A percentile compares a stretch with the other conserved stretches of the same genome.
Evolutionary conservation across 2,329 filamentous ascomycete genomes (phyloP).

Genomic region (Colletotrichum sojae): DNA sequence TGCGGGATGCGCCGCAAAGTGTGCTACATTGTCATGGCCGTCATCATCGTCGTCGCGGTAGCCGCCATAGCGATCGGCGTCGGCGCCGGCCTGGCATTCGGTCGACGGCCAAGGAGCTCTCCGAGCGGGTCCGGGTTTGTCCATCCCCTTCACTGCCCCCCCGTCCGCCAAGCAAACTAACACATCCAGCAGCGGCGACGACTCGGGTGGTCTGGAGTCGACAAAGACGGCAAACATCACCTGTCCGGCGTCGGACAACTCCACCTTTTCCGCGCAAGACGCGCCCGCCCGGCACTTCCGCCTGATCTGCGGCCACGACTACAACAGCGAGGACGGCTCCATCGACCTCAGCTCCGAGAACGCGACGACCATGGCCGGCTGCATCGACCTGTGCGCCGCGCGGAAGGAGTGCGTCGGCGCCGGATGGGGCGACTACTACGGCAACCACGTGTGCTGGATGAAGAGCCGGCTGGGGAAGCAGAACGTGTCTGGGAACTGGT

Average conservation of each 20-base stretch:
- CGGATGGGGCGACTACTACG: constrained; percentile 43
- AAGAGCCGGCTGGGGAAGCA: constrained; percentile 42
- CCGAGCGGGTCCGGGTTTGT: constrained; percentile 25
- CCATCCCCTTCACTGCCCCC: too few species aligned
- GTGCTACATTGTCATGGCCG: constrained; percentile 44
- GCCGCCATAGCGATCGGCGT: constrained; percentile 44
- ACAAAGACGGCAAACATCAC: constrained; percentile 35
- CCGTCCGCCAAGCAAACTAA: neutral
- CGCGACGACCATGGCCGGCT: constrained; percentile 41
- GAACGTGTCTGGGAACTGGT: constrained; percentile 32
- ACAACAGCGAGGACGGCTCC: constrained; percentile 39
- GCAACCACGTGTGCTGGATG: constrained; percentile 43
- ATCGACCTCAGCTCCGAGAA: constrained; percentile 36
- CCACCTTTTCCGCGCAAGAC: constrained; percentile 30
- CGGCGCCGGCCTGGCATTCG: constrained; percentile 44
- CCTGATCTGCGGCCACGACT: constrained; percentile 43
- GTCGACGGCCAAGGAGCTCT: neutral
- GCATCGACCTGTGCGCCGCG: constrained; percentile 45
- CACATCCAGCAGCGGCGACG: neutral
- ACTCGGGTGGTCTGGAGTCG: constrained; percentile 6
- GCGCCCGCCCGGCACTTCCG: constrained; percentile 32
- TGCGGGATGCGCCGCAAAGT: constrained; percentile 44
- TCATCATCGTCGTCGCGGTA: constrained; percentile 41
- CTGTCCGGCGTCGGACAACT: constrained; percentile 41
- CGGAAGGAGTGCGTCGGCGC: constrained; percentile 41